These are phyloP conservation scores for Cucurbita maxima DNA, from an alignment of 306 rosid species.

Conservation along the genomic window DNA sequence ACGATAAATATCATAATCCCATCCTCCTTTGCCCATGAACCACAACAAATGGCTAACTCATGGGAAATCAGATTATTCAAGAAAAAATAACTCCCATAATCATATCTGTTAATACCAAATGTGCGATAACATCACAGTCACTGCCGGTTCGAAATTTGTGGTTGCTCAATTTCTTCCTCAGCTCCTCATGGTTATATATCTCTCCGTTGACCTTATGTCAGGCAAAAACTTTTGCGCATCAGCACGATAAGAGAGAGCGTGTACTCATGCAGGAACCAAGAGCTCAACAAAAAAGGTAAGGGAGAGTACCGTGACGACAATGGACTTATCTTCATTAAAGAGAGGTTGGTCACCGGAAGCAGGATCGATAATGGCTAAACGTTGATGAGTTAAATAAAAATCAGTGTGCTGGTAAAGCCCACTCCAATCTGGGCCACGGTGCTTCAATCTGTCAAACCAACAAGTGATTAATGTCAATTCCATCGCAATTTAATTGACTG, in stretches of 20 bases:
- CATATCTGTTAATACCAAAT: constrained; percentile 35
- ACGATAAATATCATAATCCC: background rate
- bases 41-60: background rate
- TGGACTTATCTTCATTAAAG: constrained; percentile 69
- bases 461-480: background rate
- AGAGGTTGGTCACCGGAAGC: constrained; percentile 99
- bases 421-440: constrained; percentile 98
- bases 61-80: background rate
- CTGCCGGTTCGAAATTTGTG: constrained; percentile 80
- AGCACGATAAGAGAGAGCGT: background rate
- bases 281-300: background rate
- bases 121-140: constrained; percentile 95
- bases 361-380: constrained; percentile 86
- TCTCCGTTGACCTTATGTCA: constrained; percentile 71
- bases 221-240: background rate
- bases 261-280: background rate
- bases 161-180: constrained; percentile 51
- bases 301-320: constrained; percentile 57
- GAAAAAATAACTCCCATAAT: background rate
- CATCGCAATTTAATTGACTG: background rate
- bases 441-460: constrained; percentile 51
- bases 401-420: constrained; percentile 78
- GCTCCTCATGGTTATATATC: constrained; percentile 81
- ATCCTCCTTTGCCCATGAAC: background rate
- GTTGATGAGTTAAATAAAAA: constrained; percentile 80